Evolutionary conservation across 129 eudicot genomes (phyloP).

Genomic region (Arctium lappa): DNA sequence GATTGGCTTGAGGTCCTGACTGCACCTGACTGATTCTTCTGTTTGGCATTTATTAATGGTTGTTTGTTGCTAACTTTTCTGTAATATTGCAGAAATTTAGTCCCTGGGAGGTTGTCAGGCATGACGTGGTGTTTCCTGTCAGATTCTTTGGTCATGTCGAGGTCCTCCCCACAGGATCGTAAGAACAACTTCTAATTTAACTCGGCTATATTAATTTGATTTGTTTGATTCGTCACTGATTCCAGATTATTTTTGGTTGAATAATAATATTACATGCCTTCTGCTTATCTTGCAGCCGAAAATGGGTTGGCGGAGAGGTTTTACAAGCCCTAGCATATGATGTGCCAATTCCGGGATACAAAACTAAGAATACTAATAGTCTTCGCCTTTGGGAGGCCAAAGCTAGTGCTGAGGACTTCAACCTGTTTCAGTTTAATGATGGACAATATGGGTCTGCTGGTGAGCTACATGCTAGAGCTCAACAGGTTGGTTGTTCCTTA

Average conservation of each 20-base stretch:
- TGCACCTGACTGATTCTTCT: constrained; percentile 9
- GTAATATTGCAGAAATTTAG: constrained; percentile 78
- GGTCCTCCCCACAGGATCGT: constrained; percentile 85
- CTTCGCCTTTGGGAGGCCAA: constrained; percentile 99
- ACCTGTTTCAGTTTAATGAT: constrained; percentile 89
- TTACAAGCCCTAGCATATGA: constrained; percentile 96
- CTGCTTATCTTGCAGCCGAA: constrained; percentile 55
- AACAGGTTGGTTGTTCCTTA: constrained; percentile 57
- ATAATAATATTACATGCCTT: background rate
- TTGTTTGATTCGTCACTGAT: background rate
- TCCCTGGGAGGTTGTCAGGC: constrained; percentile 97
- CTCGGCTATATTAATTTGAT: background rate
- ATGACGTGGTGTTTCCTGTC: constrained; percentile 85
- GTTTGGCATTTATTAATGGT: background rate
- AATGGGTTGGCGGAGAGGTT: constrained; percentile 95
- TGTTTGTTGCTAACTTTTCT: background rate
- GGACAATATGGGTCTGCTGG: constrained; percentile 92
- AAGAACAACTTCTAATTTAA: constrained; percentile 38
- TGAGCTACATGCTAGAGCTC: constrained; percentile 86
- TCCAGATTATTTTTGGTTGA: background rate
- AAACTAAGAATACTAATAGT: constrained; percentile 92
- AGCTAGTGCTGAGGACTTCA: constrained; percentile 77
- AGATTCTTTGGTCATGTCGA: constrained; percentile 97
- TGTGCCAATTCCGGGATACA: constrained; percentile 98
- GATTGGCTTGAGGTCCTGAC: constrained; percentile 95